A percentile compares a stretch with the other conserved stretches of the same genome.
phyloP scores from a whole-genome alignment of 495 filamentous ascomycete genomes.

The Neurospora sublineolata region DNA sequence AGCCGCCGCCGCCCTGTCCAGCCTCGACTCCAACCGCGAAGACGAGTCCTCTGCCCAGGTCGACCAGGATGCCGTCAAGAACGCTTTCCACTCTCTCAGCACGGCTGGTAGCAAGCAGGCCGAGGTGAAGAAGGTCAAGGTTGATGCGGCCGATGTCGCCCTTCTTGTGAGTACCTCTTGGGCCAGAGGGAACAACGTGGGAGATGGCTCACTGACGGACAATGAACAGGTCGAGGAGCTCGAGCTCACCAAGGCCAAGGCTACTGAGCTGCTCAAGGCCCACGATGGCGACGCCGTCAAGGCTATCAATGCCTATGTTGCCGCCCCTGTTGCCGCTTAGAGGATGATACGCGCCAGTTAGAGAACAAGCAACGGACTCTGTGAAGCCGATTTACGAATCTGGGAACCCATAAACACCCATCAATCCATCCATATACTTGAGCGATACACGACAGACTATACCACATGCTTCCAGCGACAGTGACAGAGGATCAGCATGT shows the following conservation, averaged over 20 bases:
- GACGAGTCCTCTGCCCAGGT: constrained; percentile 40
- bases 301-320: constrained; percentile 52
- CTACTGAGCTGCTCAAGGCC: constrained; percentile 70
- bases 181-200: neutral
- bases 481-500: neutral
- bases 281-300: constrained; percentile 65
- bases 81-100: constrained; percentile 65
- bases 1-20: constrained; percentile 73
- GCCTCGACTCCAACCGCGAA: constrained; percentile 57
- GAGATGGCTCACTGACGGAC: constrained; percentile 1
- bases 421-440: neutral
- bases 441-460: neutral
- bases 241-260: constrained; percentile 66
- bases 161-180: constrained; percentile 23
- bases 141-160: constrained; percentile 33
- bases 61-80: constrained; percentile 71
- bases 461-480: neutral
- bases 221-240: constrained; percentile 57
- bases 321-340: neutral
- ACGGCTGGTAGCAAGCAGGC: constrained; percentile 21
- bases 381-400: neutral
- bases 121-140: constrained; percentile 41
- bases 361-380: neutral
- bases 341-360: neutral
- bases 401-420: neutral